A percentile compares a stretch with the other conserved stretches of the same genome.
These are phyloP conservation scores for Acacia melanoxylon DNA, from an alignment of 306 rosid species.

Conservation along the genomic window DNA sequence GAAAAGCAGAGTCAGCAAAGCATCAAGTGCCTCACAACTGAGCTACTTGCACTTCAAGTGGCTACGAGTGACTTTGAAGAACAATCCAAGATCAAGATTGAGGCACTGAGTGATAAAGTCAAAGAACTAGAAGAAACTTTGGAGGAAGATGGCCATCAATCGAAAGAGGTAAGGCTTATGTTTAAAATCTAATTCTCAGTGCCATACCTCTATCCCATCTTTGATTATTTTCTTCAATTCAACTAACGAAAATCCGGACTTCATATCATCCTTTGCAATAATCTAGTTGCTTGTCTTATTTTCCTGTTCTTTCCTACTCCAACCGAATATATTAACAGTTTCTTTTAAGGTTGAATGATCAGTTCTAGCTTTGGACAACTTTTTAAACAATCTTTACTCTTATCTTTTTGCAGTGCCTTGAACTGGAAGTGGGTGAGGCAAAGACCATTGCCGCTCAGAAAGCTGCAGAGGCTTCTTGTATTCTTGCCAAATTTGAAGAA, in stretches of 20 bases:
- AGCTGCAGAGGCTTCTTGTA: constrained; percentile 67
- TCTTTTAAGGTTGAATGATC: background rate
- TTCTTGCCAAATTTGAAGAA: constrained; percentile 83
- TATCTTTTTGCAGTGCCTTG: constrained; percentile 56
- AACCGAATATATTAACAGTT: background rate
- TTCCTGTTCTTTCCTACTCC: constrained; percentile 22
- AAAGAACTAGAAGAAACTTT: constrained; percentile 50
- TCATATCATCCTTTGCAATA: constrained; percentile 1
- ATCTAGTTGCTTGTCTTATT: constrained; percentile 21
- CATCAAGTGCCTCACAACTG: constrained; percentile 46
- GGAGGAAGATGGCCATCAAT: constrained; percentile 56
- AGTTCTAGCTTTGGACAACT: constrained; percentile 13
- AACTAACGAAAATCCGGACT: background rate
- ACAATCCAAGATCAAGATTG: constrained; percentile 56
- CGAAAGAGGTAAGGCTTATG: constrained; percentile 57
- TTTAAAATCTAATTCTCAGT: background rate
- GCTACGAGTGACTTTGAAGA: constrained; percentile 58
- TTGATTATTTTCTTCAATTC: constrained; percentile 19
- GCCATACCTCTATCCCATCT: background rate
- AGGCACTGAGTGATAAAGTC: constrained; percentile 50
- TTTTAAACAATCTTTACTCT: background rate
- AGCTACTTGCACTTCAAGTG: constrained; percentile 60
- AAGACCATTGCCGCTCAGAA: constrained; percentile 67
- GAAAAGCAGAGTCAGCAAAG: constrained; percentile 59
- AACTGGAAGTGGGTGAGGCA: constrained; percentile 76